These are phyloP conservation scores for Plasmodium adleri DNA, from an alignment of 169 alveolate species.

Conservation along the genomic window DNA sequence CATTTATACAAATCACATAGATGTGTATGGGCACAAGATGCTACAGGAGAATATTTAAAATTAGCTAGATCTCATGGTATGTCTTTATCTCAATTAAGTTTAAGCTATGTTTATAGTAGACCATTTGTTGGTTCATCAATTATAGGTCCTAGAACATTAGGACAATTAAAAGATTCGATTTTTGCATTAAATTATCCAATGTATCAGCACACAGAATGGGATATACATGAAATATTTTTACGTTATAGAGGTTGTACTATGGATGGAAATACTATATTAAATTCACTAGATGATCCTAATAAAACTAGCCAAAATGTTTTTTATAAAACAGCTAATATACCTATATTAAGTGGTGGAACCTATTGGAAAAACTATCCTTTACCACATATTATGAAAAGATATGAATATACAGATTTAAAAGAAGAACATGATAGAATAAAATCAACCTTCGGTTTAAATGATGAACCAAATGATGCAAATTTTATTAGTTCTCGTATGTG, in stretches of 20 bases:
- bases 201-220: conserved; percentile 80
- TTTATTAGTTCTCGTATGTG: conserved; percentile 86
- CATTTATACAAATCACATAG: conserved; percentile 89
- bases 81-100: conserved; percentile 85
- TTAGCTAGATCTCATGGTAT: conserved; percentile 87
- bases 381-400: conserved; percentile 75
- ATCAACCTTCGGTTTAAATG: conserved; percentile 85
- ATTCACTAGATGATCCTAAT: conserved; percentile 82
- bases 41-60: conserved; percentile 87
- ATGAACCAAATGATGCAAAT: conserved; percentile 87
- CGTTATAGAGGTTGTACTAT: conserved; percentile 90
- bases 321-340: conserved; percentile 83
- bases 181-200: conserved; percentile 86
- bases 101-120: conserved; percentile 84
- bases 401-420: conserved; percentile 72
- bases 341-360: conserved; percentile 91
- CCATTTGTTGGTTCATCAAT: conserved; percentile 89
- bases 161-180: conserved; percentile 87
- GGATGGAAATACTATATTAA: conserved; percentile 89
- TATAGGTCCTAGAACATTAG: conserved; percentile 89
- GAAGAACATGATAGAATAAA: conserved; percentile 74
- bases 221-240: conserved; percentile 86
- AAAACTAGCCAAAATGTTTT: conserved; percentile 86
- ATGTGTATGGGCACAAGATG: conserved; percentile 90
- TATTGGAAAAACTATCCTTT: conserved; percentile 81